Percentiles rank a stretch among this genome's conserved stretches.
These are phyloP conservation scores for Ogataea saltuana DNA, from an alignment of 805 yeast species.

Conservation along the genomic window DNA sequence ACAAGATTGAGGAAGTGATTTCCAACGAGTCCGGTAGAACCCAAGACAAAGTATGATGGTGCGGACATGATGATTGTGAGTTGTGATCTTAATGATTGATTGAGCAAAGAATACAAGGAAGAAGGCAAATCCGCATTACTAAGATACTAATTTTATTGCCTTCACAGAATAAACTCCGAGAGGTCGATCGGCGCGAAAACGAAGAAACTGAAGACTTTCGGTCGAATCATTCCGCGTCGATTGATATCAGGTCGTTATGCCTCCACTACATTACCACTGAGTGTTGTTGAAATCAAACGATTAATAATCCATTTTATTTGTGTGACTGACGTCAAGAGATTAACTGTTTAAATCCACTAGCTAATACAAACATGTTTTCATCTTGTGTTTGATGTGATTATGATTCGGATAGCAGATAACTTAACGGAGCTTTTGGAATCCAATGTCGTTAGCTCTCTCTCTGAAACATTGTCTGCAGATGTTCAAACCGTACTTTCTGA, in stretches of 20 bases:
- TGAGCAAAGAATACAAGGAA: too few relatives aligned
- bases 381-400: conserved; percentile 7
- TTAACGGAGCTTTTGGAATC: conserved; percentile 99
- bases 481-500: conserved; percentile 99
- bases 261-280: not conserved
- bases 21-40: conserved; percentile 84
- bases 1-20: conserved; percentile 50
- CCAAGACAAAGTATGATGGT: conserved; percentile 45
- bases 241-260: too few relatives aligned
- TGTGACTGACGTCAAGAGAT: conserved; percentile 6
- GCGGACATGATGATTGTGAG: conserved; percentile 1
- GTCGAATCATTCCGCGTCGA: too few relatives aligned
- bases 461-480: conserved; percentile 99
- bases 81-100: not conserved
- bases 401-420: conserved; percentile 13
- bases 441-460: conserved; percentile 98
- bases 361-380: conserved; percentile 3
- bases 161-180: too few relatives aligned
- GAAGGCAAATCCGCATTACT: too few relatives aligned
- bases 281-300: conserved; percentile 8
- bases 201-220: too few relatives aligned
- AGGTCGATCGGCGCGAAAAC: too few relatives aligned
- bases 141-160: too few relatives aligned
- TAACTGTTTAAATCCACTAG: conserved; percentile 1
- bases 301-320: conserved; percentile 10